Conservation (phyloP, 2,329 filamentous ascomycete genomes). For the Alternaria sp. region DNA sequence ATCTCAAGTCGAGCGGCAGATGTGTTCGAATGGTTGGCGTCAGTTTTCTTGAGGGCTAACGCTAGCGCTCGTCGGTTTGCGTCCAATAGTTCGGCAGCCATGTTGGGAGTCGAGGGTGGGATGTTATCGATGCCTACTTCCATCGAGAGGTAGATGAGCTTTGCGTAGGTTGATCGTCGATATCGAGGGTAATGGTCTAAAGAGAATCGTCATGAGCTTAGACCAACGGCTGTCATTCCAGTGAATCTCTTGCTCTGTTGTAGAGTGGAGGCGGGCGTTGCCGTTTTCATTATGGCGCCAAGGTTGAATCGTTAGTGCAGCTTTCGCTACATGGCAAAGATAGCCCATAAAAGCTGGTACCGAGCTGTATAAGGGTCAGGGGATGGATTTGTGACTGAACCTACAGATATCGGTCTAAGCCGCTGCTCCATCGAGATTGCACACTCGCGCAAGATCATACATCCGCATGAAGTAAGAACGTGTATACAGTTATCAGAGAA, state of each 20-base stretch:
- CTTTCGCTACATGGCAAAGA: neutral
- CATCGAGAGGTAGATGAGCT: neutral
- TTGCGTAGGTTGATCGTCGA: neutral
- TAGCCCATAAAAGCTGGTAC: neutral
- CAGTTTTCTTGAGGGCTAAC: neutral
- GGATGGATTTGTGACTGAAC: neutral
- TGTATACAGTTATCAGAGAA: neutral
- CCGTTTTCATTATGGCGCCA: too few species aligned
- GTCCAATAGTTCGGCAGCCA: neutral
- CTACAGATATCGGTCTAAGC: neutral
- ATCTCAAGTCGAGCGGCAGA: neutral
- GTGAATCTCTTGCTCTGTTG: neutral
- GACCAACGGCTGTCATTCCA: neutral
- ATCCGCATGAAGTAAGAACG: neutral
- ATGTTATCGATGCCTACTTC: neutral
- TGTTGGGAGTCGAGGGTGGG: neutral
- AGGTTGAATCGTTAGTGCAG: neutral
- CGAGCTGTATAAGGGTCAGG: neutral
- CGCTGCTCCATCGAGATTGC: neutral
- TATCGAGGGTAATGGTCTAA: too few species aligned
- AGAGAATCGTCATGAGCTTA: too few species aligned
- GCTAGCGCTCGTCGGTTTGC: neutral
- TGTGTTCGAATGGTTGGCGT: neutral
- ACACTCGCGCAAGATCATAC: neutral
- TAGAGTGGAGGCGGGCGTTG: neutral